Base-by-base conservation (phyloP, 1,284 basidiomycete genomes). In the Boletus semigastroideus region DNA sequence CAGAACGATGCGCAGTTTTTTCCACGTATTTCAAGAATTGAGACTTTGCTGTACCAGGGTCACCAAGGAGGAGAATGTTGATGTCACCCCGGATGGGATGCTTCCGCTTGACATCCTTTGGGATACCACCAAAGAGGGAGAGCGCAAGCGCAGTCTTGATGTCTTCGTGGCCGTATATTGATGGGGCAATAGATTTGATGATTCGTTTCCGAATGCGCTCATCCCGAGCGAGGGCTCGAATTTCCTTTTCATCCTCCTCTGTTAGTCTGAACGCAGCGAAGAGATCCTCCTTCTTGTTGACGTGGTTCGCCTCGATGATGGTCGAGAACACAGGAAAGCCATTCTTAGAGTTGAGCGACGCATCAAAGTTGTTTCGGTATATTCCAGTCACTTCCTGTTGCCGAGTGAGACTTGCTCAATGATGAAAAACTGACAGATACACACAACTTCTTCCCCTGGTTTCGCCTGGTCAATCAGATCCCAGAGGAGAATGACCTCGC, bases 241-340 rank as follows among this genome's bases (percentile, higher is more conserved):
- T 98, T 61, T 90, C 86, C 65, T 85, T 87, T 72, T 97, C 94
- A 62, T 99, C 97, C 63, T 99, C 96, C 67, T 98, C 95, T 0
- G 95, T 98, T 33, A 99, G 79, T 36, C 92, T 85, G 79, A 97
- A 96, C 2, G 96, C 93, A 9, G 96, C 95, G 62, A 96, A 99
- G 16, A 94, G 76, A 59, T 90, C 87, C 71, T 98, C 95, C 69
- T 97, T 96, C 77, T 98, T 98, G 75, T 95, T 95, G 72, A 98
- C 79, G 65, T 97, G 92, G 70, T 99, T 99, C 16, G 96, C 96
- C 70, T 99, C 96, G 56, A 99, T 88, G 51, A 99, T 83, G 7
- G 96, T 99, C 4, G 94, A 95, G 75, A 99, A 99, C 38, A 99
- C 97, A 0, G 96, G 96, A 77, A 99, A 99, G 22, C 96, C 97